Evolutionary conservation across 768 basidiomycete species (phyloP).

Genomic region (Amanita jacksonii): DNA sequence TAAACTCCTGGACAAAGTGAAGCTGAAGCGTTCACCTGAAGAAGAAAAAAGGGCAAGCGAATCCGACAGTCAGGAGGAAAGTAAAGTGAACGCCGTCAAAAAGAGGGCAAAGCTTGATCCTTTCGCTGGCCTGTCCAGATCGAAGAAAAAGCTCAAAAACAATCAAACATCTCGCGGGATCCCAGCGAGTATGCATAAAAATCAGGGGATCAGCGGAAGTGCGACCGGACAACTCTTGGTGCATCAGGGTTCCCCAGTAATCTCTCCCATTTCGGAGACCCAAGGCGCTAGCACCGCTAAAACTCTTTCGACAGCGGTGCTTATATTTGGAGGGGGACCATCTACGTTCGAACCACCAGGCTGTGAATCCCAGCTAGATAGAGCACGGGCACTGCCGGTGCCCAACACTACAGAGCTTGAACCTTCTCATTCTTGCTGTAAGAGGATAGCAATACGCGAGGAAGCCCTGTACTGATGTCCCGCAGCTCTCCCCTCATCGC

Average conservation of each 20-base stretch:
- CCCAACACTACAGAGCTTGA: too few species aligned
- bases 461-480: too few species aligned
- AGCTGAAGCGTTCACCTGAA: slow-evolving; percentile 32
- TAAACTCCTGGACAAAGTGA: slow-evolving; percentile 37
- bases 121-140: slow-evolving; percentile 37
- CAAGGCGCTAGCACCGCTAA: background rate
- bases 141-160: slow-evolving; percentile 22
- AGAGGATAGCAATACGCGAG: too few species aligned
- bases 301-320: background rate
- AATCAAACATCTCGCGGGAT: background rate
- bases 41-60: slow-evolving; percentile 22
- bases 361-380: too few species aligned
- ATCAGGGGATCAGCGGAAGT: background rate
- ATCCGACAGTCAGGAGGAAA: slow-evolving; percentile 48
- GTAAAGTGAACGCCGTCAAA: slow-evolving; percentile 44
- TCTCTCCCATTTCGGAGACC: background rate
- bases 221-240: background rate
- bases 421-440: too few species aligned
- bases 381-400: too few species aligned
- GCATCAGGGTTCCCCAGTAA: background rate
- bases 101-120: slow-evolving; percentile 55
- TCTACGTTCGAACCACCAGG: background rate
- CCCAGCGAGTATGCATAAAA: background rate
- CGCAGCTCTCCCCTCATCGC: slow-evolving; percentile 13
- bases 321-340: too few species aligned